Evolutionary conservation across 495 filamentous ascomycete genomes (phyloP), one percentile per base, ranked within the genome.

Genomic region (Penicillium cataractarum): DNA sequence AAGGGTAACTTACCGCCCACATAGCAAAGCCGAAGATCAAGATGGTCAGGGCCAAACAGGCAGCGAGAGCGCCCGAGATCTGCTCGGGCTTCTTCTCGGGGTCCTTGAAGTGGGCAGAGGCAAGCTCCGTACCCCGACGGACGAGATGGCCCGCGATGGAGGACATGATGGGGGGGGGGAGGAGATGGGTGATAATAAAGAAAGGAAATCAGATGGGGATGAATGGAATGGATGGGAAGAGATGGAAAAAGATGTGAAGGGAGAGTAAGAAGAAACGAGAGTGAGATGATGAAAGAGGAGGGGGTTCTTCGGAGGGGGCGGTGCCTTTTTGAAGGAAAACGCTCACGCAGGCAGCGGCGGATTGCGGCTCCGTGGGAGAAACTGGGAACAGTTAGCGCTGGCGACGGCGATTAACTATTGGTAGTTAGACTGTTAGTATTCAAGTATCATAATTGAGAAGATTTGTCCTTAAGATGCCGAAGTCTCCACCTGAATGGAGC

Each of bases 81-180:
- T 71, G 53, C 52, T 54, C 17, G 1, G 51, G 51, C 51, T 68
- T 54, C 51, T 51, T 42, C 10, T 72, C 61, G 55, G 63, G 60
- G 48, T 62, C 39, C 33, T 65, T 58, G 21, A 46, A 58, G 26
- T 58, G 39, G 26, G 57, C 55, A 10, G 63, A 59, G 58, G 62
- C 68, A 59, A 64, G 50, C 64, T 76, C 69, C 26, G 63, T 57
- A 55, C 74, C 68, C 33, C 74, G 70, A 56, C 74, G 74, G 48
- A 71, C 58, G 22, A 75, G 49, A 27, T 68, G 57, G 50, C 61
- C 61, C 42, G 67, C 58, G 31, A 71, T 56, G 39, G 24, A 13
- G 26, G 56, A 55, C 68, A 74, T 76, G 62, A 21, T 58, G 58
- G 27, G 24, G n/a, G n/a, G n/a, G n/a, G n/a, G n/a, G n/a, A n/a